Evolutionary conservation across 148 eudicot species (phyloP), one percentile per base, ranked within the genome.

Genomic region (Polygonum maritimum): DNA sequence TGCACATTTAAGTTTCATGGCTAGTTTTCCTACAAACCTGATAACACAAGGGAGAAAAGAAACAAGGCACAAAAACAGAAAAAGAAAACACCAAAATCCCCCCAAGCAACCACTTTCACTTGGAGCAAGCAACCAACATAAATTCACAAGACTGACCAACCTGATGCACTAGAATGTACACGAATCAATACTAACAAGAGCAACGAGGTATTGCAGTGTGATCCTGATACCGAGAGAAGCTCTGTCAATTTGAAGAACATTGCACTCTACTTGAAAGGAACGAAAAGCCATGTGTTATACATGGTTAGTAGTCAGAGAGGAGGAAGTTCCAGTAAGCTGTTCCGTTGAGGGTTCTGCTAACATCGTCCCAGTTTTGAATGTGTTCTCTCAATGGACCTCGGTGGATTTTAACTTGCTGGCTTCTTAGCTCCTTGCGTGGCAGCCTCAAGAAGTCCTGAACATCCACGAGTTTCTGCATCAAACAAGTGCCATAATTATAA

Each of bases 381-480:
- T 88, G 96, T 58, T 92, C 89, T 13, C 79, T 74, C 51, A 95
- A 78, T 3, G 90, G 85, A 16, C 98, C 96, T 81, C 82, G 86
- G 81, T 95, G 98, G 82, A 95, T 95, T 87, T 95, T 95, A 18
- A 95, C 96, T 74, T 95, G 96, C 10, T 86, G 86, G 80, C 96
- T 95, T 2, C 76, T 85, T 77, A 95, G 79, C 41, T 82, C 78
- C 86, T 81, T 89, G 38, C 18, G 75, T 5, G 97, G 92, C 48
- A 95, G 69, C 33, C 86, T 80, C 44, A 95, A 83, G 79, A 95
- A 95, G 79, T 88, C 83, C 82, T 84, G 94, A 48, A 89, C 85
- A n/a, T 95, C 91, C 39, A 60, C 67, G 72, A 92, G 78, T 86
- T 83, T 92, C 98, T 95, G 94, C 83, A 84, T 38, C 40, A 44